phyloP scores from a whole-genome alignment of 495 filamentous ascomycete genomes.

The Penicillium cinerascens region DNA sequence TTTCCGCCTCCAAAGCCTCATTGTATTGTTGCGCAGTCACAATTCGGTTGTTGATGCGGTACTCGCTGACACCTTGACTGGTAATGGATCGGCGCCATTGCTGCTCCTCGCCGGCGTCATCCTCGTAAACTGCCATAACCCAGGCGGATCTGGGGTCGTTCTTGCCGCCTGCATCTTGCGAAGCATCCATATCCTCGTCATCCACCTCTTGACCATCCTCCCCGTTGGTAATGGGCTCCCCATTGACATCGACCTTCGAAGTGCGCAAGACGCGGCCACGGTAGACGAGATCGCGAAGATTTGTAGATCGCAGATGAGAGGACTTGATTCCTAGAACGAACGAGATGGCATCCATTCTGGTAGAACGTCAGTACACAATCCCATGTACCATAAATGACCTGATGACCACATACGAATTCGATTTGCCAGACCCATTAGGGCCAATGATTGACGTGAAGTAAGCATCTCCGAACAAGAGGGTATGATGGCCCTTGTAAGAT shows the following conservation, averaged over 20 bases:
- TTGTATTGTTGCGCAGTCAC: slow-evolving; percentile 94
- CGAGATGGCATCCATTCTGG: slow-evolving; percentile 97
- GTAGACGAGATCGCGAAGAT: slow-evolving; percentile 92
- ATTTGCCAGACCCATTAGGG: slow-evolving; percentile 98
- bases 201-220: slow-evolving; percentile 47
- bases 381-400: not conserved
- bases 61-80: slow-evolving; percentile 82
- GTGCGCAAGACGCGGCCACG: slow-evolving; percentile 90
- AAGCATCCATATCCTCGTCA: slow-evolving; percentile 32
- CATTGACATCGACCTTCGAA: slow-evolving; percentile 88
- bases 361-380: slow-evolving; percentile 18
- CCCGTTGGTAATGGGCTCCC: slow-evolving; percentile 59
- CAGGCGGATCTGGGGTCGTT: slow-evolving; percentile 88
- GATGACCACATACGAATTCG: slow-evolving; percentile 80
- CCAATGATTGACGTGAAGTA: slow-evolving; percentile 99
- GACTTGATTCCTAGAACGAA: slow-evolving; percentile 99
- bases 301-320: slow-evolving; percentile 90
- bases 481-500: slow-evolving; percentile 96
- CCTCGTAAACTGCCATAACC: slow-evolving; percentile 99
- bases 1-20: slow-evolving; percentile 85
- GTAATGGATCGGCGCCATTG: slow-evolving; percentile 95
- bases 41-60: slow-evolving; percentile 88
- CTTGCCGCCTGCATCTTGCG: slow-evolving; percentile 51
- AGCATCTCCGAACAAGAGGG: slow-evolving; percentile 91
- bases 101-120: slow-evolving; percentile 93